Evolutionary conservation across 495 filamentous ascomycete species (phyloP), one percentile per base, ranked within the genome.

Genomic region (Hypoxylon fuscum): DNA sequence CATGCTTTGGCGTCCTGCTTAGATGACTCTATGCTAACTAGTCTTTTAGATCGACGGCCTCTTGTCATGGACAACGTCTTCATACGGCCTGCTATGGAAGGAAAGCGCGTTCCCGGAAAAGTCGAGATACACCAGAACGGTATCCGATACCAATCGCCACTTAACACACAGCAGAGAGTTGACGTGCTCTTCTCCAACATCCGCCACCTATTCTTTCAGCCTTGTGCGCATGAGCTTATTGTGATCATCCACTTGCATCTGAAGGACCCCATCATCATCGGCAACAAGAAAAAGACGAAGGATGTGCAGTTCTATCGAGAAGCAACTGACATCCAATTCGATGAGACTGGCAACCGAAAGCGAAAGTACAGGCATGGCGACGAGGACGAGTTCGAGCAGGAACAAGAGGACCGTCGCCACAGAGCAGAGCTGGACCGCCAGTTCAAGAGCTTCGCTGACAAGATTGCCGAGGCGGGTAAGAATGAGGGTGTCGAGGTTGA

Each of bases 251-350:
- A 99, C 69, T 85, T 98, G 48, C 96, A 99, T 75, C 85, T 99
- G 34, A 96, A 96, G 75, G 96, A 97, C 45, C 96, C 96, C 5
- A 97, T 99, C 72, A 90, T 99, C 79, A 92, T 99, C 58, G 96
- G 95, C 32, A 98, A 97, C 83, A 92, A 94, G 81, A 82, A 82
- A 68, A 98, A 98, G 84, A 94, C 96, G 3, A 95, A 94, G 74
- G 96, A 99, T 76, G 88, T 99, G 0, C 96, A 99, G 72, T 99
- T 99, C 79, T 97, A 97, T 60, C 85, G 96, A 40, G 96, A 99
- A 76, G 96, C 96, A 9, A 98, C 95, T 1, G 95, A 99, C 64
- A 97, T 98, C 77, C 91, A 95, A 70, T 98, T 99, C 66, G 96
- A 99, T 71, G 96, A 99, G 77, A 99, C 96, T 29, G 96, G 96